phyloP scores from a whole-genome alignment of 2,329 filamentous ascomycete genomes.

The Exophiala alcalophila region DNA sequence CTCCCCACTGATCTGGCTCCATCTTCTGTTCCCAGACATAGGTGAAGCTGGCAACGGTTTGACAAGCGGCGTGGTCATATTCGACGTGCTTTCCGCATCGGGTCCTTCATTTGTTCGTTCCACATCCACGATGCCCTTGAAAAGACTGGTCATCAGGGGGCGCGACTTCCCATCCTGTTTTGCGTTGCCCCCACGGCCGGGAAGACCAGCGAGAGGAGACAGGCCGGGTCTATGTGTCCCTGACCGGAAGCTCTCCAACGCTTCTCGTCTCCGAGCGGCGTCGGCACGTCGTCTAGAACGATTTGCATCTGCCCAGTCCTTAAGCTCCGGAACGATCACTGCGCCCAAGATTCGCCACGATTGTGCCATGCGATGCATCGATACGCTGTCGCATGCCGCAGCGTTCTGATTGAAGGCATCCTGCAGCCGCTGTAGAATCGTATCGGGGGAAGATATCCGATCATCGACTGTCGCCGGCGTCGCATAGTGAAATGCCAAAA shows the following conservation, averaged over 20 bases:
- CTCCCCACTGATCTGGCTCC: conserved; percentile 34
- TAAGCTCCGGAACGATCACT: conserved; percentile 50
- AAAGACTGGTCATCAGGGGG: conserved; percentile 43
- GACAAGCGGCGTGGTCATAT: conserved; percentile 55
- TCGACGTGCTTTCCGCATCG: conserved; percentile 52
- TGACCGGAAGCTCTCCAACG: conserved; percentile 19
- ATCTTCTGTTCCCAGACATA: conserved; percentile 33
- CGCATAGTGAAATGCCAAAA: conserved; percentile 45
- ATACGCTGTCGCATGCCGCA: conserved; percentile 50
- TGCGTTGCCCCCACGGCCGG: conserved; percentile 9
- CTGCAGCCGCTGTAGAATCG: conserved; percentile 36
- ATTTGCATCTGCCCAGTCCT: conserved; percentile 38
- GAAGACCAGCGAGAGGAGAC: conserved; percentile 21
- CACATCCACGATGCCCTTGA: conserved; percentile 43
- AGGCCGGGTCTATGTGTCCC: conserved; percentile 9
- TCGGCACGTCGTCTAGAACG: conserved; percentile 33
- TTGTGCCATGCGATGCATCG: conserved; percentile 53
- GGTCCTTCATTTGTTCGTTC: conserved; percentile 35
- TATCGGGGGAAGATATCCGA: conserved; percentile 27
- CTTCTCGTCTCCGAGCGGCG: conserved; percentile 26
- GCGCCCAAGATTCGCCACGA: conserved; percentile 58
- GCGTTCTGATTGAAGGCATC: conserved; percentile 54
- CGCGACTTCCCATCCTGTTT: conserved; percentile 33
- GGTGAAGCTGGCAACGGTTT: conserved; percentile 47
- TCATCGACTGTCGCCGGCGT: conserved; percentile 36